Evolutionary conservation across 2,329 filamentous ascomycete genomes (phyloP).

Genomic region (Ilyonectria sp.): DNA sequence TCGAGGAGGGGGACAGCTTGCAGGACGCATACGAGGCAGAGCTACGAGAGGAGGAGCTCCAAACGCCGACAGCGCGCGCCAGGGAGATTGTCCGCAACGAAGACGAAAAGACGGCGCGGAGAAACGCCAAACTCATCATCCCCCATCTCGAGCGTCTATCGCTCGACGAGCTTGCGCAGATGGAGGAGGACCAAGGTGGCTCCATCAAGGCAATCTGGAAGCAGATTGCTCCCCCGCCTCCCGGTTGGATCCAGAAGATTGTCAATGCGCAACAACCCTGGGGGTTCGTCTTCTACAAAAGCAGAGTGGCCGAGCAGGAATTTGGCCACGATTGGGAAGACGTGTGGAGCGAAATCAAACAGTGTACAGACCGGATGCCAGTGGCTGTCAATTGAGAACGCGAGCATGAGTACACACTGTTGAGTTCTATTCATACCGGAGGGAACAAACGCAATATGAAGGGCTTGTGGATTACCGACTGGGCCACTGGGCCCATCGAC

Average conservation of each 20-base stretch:
- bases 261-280: constrained; percentile 25
- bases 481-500: background rate
- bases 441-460: background rate
- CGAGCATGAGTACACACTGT: background rate
- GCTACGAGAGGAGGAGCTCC: constrained; percentile 33
- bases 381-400: constrained; percentile 11
- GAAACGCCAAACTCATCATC: constrained; percentile 39
- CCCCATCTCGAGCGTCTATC: constrained; percentile 26
- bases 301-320: constrained; percentile 22
- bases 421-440: background rate
- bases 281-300: constrained; percentile 38
- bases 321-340: constrained; percentile 23
- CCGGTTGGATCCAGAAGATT: constrained; percentile 33
- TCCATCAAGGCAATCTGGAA: constrained; percentile 21
- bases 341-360: background rate
- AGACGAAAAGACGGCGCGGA: constrained; percentile 22
- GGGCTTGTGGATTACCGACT: background rate
- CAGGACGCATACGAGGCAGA: constrained; percentile 25
- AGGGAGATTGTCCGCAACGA: constrained; percentile 29
- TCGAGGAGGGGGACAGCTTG: constrained; percentile 15
- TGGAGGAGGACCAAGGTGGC: background rate
- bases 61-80: constrained; percentile 21
- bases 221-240: constrained; percentile 34
- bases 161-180: constrained; percentile 7
- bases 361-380: background rate